These are phyloP conservation scores for Inga laurina DNA, from an alignment of 306 rosid species.

Conservation along the genomic window DNA sequence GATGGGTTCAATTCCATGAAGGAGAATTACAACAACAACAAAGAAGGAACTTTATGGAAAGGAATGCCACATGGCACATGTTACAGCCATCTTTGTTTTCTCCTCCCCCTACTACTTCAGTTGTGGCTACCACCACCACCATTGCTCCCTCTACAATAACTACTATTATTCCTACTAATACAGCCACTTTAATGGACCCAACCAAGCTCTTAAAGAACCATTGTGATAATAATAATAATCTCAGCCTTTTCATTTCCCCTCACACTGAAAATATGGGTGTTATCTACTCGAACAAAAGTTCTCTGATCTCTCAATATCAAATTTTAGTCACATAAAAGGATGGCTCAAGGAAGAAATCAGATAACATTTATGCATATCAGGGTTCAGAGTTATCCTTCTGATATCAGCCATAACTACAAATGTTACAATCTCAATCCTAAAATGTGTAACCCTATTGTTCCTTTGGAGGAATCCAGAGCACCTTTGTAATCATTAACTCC, in stretches of 20 bases:
- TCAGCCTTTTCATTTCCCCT: slow-evolving; percentile 53
- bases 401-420: too few relatives aligned
- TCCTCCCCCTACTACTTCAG: slow-evolving; percentile 19
- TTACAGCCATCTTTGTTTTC: slow-evolving; percentile 63
- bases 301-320: too few relatives aligned
- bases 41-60: slow-evolving; percentile 62
- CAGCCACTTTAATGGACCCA: slow-evolving; percentile 49
- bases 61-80: slow-evolving; percentile 90
- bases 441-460: too few relatives aligned
- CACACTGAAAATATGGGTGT: slow-evolving; percentile 31
- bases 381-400: too few relatives aligned
- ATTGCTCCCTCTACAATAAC: slow-evolving; percentile 17
- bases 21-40: slow-evolving; percentile 49
- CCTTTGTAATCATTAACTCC: too few relatives aligned
- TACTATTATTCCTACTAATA: slow-evolving; percentile 27
- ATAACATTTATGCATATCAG: too few relatives aligned
- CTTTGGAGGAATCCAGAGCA: too few relatives aligned
- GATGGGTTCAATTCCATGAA: slow-evolving; percentile 71
- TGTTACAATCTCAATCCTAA: too few relatives aligned
- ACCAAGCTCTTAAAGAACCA: slow-evolving; percentile 49
- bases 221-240: slow-evolving; percentile 21
- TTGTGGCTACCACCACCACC: slow-evolving; percentile 12
- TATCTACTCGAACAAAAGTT: slow-evolving; percentile 29
- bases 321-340: too few relatives aligned
- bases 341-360: too few relatives aligned